These are phyloP conservation scores for Lepiota brunneoincarnata DNA, from an alignment of 768 basidiomycete species.

Conservation along the genomic window DNA sequence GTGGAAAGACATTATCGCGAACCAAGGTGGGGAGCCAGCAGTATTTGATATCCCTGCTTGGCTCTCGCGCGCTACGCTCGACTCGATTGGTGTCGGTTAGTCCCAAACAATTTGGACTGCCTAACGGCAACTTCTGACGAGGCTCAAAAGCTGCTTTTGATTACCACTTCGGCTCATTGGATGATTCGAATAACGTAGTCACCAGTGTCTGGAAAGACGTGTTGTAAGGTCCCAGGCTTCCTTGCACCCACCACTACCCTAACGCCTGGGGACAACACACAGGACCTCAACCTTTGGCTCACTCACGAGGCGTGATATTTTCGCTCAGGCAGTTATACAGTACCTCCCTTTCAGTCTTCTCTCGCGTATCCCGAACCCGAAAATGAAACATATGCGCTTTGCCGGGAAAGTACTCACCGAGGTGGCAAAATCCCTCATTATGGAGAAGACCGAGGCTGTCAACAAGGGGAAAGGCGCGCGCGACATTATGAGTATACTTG, in stretches of 20 bases:
- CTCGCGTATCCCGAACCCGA: conserved; percentile 22
- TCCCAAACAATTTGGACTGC: neutral
- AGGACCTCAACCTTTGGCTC: conserved; percentile 29
- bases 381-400: conserved; percentile 28
- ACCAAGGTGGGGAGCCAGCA: conserved; percentile 22
- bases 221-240: conserved; percentile 24
- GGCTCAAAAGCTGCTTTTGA: conserved; percentile 43
- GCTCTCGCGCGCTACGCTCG: conserved; percentile 45
- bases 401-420: conserved; percentile 28
- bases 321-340: conserved; percentile 30
- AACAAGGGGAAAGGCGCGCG: conserved; percentile 31
- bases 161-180: conserved; percentile 40
- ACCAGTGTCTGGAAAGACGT: conserved; percentile 33
- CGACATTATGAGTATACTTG: conserved; percentile 43
- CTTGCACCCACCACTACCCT: neutral
- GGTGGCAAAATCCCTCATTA: conserved; percentile 33
- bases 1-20: conserved; percentile 37
- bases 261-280: conserved; percentile 23
- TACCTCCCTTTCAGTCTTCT: conserved; percentile 25
- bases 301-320: conserved; percentile 26
- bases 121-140: neutral
- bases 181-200: conserved; percentile 34
- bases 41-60: conserved; percentile 34
- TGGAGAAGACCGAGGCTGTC: conserved; percentile 30
- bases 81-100: conserved; percentile 49